These are phyloP conservation scores for Xylaria sp. DNA, from an alignment of 2,329 filamentous ascomycete species.

Conservation along the genomic window DNA sequence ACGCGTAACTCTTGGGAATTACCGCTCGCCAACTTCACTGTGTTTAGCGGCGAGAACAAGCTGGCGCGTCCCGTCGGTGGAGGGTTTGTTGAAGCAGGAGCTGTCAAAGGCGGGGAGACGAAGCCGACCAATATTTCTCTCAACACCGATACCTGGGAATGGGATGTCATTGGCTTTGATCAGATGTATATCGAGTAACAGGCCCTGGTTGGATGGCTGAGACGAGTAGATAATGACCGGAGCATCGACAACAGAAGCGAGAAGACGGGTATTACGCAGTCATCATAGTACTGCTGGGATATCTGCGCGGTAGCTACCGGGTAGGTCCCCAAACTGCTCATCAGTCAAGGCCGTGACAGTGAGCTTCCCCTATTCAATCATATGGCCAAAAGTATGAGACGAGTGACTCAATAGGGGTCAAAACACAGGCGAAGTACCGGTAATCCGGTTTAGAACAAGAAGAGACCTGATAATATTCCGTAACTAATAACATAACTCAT, in stretches of 20 bases:
- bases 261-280: background rate
- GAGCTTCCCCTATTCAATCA: too few species aligned
- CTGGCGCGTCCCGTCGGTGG: conserved; percentile 41
- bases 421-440: too few species aligned
- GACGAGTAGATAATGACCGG: background rate
- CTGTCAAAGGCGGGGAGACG: conserved; percentile 44
- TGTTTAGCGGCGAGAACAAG: conserved; percentile 55
- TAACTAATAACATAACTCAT: too few species aligned
- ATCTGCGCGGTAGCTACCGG: too few species aligned
- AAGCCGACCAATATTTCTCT: conserved; percentile 49
- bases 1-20: conserved; percentile 59
- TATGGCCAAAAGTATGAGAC: too few species aligned
- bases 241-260: background rate
- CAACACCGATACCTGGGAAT: conserved; percentile 28
- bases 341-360: too few species aligned
- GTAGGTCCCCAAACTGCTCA: too few species aligned
- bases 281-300: too few species aligned
- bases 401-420: too few species aligned
- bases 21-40: conserved; percentile 64
- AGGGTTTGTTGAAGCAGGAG: conserved; percentile 48
- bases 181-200: conserved; percentile 28
- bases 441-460: too few species aligned
- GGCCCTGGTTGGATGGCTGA: background rate
- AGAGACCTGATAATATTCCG: too few species aligned
- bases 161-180: conserved; percentile 29